Conservation (phyloP, 306 rosid species). For the Prinsepia uniflora region DNA sequence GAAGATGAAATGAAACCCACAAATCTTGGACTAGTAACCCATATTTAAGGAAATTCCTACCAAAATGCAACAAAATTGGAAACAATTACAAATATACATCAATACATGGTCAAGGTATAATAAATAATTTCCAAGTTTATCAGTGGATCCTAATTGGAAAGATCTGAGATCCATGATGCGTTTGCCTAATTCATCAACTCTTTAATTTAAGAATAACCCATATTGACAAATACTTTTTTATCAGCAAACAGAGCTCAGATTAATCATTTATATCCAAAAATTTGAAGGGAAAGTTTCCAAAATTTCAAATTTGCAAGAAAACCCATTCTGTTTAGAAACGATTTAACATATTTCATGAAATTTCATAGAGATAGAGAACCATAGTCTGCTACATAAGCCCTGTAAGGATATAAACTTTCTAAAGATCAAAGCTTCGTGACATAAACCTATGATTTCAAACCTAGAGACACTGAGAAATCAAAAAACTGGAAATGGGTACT, state of each 20-base stretch:
- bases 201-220: neutral
- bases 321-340: conserved; percentile 19
- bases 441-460: neutral
- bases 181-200: neutral
- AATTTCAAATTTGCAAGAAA: neutral
- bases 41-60: neutral
- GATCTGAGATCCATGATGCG: neutral
- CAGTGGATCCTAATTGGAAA: neutral
- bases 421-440: neutral
- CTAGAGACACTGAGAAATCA: neutral
- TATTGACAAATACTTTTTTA: neutral
- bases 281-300: neutral
- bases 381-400: neutral
- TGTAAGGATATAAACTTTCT: neutral
- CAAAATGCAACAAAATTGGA: neutral
- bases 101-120: neutral
- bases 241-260: neutral
- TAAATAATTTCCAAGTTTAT: neutral
- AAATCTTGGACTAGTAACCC: neutral
- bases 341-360: neutral
- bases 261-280: neutral
- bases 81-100: neutral
- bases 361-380: neutral
- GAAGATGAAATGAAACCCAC: neutral
- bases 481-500: conserved; percentile 32